These are phyloP conservation scores for Choiromyces venosus DNA, from an alignment of 495 filamentous ascomycete genomes.

Conservation along the genomic window DNA sequence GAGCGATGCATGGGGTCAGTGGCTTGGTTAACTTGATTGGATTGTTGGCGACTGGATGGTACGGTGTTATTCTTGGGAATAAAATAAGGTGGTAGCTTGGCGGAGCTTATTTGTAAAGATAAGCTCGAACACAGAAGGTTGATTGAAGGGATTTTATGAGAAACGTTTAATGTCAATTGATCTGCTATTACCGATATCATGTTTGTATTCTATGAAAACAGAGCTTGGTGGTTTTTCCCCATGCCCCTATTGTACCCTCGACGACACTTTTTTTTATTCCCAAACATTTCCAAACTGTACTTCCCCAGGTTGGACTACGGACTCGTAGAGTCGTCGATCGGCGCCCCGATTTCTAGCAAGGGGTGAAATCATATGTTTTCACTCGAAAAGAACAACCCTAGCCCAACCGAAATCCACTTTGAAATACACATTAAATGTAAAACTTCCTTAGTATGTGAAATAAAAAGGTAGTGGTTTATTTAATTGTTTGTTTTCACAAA, in stretches of 20 bases:
- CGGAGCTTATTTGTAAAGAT: background rate
- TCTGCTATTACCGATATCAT: background rate
- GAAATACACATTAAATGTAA: background rate
- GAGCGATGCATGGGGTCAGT: conserved; percentile 68
- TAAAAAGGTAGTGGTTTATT: background rate
- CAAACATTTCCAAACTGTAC: too few species aligned
- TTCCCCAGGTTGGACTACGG: background rate
- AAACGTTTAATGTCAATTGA: background rate
- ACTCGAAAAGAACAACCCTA: background rate
- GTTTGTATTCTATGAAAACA: background rate
- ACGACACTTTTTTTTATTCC: too few species aligned
- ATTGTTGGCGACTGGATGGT: conserved; percentile 61
- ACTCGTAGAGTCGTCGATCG: background rate
- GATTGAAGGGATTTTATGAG: background rate
- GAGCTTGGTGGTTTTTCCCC: background rate
- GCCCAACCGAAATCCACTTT: background rate
- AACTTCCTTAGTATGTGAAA: background rate
- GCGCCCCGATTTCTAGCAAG: background rate
- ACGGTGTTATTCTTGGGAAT: conserved; percentile 60
- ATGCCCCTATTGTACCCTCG: background rate
- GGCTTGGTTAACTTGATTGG: conserved; percentile 67
- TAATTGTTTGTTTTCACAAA: background rate
- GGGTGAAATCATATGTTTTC: background rate
- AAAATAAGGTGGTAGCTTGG: background rate
- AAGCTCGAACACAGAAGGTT: background rate